These are phyloP conservation scores for Ilyonectria sp. DNA, from an alignment of 2,329 filamentous ascomycete genomes.

Conservation along the genomic window DNA sequence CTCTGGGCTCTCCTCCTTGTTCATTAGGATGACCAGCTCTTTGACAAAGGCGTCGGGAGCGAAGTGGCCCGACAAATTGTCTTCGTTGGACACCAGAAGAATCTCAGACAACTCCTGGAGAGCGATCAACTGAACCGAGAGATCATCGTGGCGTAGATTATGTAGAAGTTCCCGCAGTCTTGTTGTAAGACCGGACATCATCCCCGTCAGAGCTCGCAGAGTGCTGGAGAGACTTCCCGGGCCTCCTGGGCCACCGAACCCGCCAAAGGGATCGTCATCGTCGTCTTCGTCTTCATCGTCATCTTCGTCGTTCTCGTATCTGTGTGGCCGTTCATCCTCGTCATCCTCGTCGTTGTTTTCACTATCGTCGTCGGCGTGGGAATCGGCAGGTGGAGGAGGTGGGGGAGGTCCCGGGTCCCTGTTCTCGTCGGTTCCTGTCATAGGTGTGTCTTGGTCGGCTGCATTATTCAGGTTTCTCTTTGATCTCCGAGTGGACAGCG, in stretches of 20 bases:
- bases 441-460: slow-evolving; percentile 75
- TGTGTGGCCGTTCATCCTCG: slow-evolving; percentile 56
- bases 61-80: slow-evolving; percentile 95
- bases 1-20: slow-evolving; percentile 94
- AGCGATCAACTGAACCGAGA: slow-evolving; percentile 92
- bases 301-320: slow-evolving; percentile 63
- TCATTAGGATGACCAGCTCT: slow-evolving; percentile 93
- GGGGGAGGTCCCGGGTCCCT: slow-evolving; percentile 59
- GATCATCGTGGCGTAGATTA: slow-evolving; percentile 86
- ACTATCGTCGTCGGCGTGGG: slow-evolving; percentile 58
- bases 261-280: slow-evolving; percentile 75
- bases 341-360: slow-evolving; percentile 52
- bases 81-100: slow-evolving; percentile 93
- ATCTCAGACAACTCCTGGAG: slow-evolving; percentile 95
- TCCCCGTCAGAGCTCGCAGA: slow-evolving; percentile 88
- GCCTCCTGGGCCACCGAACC: slow-evolving; percentile 79
- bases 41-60: slow-evolving; percentile 95
- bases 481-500: slow-evolving; percentile 62
- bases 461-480: slow-evolving; percentile 69
- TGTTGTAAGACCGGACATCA: slow-evolving; percentile 88
- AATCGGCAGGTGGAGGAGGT: slow-evolving; percentile 58
- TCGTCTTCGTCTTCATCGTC: slow-evolving; percentile 74
- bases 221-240: slow-evolving; percentile 81
- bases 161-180: slow-evolving; percentile 84
- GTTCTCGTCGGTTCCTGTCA: slow-evolving; percentile 78